A percentile compares a stretch with the other conserved stretches of the same genome.
Conservation (phyloP, 768 basidiomycete genomes). For the Tylopilus plumbeoviolaceoides region DNA sequence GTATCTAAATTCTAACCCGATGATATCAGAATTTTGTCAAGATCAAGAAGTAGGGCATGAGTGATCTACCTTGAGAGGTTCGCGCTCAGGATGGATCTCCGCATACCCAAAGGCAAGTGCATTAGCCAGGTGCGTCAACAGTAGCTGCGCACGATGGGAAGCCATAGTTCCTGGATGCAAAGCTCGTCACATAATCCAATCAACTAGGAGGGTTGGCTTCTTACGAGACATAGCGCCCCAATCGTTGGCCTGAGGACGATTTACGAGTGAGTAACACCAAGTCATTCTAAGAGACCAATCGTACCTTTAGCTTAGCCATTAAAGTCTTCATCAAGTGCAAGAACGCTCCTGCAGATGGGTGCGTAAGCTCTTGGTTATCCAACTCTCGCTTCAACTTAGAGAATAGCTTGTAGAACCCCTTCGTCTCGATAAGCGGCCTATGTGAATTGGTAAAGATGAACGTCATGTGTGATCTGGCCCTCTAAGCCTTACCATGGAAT, state of each 20-base stretch:
- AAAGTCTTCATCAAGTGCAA: slow-evolving; percentile 54
- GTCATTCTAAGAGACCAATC: neutral
- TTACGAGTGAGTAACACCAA: neutral
- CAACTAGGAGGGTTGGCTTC: slow-evolving; percentile 9
- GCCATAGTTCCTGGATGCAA: slow-evolving; percentile 42
- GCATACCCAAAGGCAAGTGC: slow-evolving; percentile 47
- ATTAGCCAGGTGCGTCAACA: slow-evolving; percentile 39
- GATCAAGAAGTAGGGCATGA: neutral
- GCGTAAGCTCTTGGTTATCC: slow-evolving; percentile 46
- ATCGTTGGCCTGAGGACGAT: slow-evolving; percentile 43
- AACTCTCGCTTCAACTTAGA: slow-evolving; percentile 42
- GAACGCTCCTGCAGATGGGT: slow-evolving; percentile 50
- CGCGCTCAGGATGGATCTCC: slow-evolving; percentile 42
- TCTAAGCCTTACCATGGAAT: slow-evolving; percentile 45
- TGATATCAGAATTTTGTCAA: neutral
- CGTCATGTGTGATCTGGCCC: neutral
- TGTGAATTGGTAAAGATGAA: neutral
- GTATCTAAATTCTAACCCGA: slow-evolving; percentile 48
- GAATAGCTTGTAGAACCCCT: slow-evolving; percentile 57
- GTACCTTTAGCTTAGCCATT: slow-evolving; percentile 67
- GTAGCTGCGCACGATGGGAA: slow-evolving; percentile 43
- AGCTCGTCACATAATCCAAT: neutral
- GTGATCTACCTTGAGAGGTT: slow-evolving; percentile 46
- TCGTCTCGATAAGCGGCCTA: slow-evolving; percentile 57
- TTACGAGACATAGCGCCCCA: slow-evolving; percentile 63